Evolutionary conservation across 2,329 filamentous ascomycete genomes (phyloP).

Genomic region (Cylindrodendrum hubeiense): DNA sequence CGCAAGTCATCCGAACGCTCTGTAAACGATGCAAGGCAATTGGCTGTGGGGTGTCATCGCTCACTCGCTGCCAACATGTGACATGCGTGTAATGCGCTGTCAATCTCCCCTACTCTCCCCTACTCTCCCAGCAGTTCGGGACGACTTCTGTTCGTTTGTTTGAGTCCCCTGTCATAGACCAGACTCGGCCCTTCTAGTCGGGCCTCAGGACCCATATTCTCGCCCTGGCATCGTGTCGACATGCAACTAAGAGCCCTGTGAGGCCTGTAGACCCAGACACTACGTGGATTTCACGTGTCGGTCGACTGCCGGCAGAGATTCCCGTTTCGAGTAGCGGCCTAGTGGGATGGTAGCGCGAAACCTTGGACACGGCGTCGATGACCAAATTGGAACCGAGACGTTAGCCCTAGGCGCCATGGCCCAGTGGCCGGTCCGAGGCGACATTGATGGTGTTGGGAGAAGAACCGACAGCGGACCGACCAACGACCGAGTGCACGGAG

Average conservation of each 20-base stretch:
- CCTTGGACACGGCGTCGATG: conserved; percentile 9
- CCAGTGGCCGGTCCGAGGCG: background rate
- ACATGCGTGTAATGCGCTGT: background rate
- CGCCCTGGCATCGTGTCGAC: conserved; percentile 5
- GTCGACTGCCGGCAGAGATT: conserved; percentile 4
- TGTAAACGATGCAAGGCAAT: conserved; percentile 9
- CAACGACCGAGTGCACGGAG: conserved; percentile 16
- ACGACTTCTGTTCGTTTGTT: background rate
- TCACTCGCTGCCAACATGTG: background rate
- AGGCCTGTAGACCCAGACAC: background rate
- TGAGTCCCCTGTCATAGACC: conserved; percentile 3
- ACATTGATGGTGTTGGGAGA: background rate
- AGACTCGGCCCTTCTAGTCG: conserved; percentile 9
- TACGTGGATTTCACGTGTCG: conserved; percentile 25
- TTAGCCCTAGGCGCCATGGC: conserved; percentile 12
- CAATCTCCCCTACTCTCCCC: conserved; percentile 6
- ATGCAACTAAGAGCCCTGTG: conserved; percentile 5
- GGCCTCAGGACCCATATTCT: background rate
- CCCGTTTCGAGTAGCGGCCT: conserved; percentile 14
- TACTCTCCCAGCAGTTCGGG: background rate
- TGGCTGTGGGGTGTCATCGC: background rate
- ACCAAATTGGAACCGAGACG: conserved; percentile 4
- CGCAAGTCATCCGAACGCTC: conserved; percentile 3
- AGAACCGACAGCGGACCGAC: conserved; percentile 22
- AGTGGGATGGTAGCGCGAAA: conserved; percentile 16